Evolutionary conservation across 2,329 filamentous ascomycete species (phyloP).

Genomic region (Zymoseptoria crescenta): DNA sequence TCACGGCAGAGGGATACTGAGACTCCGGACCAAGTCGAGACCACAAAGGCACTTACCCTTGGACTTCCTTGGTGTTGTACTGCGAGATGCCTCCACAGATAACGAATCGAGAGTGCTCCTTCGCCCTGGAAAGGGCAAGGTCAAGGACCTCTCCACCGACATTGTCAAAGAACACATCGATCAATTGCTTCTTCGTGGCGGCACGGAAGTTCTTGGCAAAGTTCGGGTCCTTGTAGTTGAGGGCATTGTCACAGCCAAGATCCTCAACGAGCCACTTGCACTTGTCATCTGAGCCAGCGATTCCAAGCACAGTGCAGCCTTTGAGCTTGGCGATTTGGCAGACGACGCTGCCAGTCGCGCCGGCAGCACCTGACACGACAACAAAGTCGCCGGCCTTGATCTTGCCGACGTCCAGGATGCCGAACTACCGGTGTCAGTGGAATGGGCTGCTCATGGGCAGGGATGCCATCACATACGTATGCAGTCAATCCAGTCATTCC

Average conservation of each 20-base stretch:
- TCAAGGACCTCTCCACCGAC: slow-evolving; percentile 64
- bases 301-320: slow-evolving; percentile 56
- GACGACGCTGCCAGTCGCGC: slow-evolving; percentile 67
- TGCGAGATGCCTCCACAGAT: slow-evolving; percentile 58
- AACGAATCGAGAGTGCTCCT: slow-evolving; percentile 40
- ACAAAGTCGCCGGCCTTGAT: slow-evolving; percentile 65
- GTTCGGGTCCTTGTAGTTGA: slow-evolving; percentile 61
- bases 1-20: no score
- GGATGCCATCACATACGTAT: slow-evolving; percentile 36
- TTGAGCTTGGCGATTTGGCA: slow-evolving; percentile 71
- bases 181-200: slow-evolving; percentile 43
- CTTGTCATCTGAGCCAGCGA: slow-evolving; percentile 61
- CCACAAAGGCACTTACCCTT: slow-evolving; percentile 5
- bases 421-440: slow-evolving; percentile 39
- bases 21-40: no score
- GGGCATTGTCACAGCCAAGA: slow-evolving; percentile 57
- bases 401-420: slow-evolving; percentile 60
- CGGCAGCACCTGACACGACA: slow-evolving; percentile 69
- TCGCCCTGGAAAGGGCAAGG: slow-evolving; percentile 54
- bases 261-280: slow-evolving; percentile 57
- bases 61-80: slow-evolving; percentile 50
- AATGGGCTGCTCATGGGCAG: background rate
- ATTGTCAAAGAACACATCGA: slow-evolving; percentile 66
- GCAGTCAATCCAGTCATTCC: slow-evolving; percentile 67
- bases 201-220: slow-evolving; percentile 54